A percentile compares a stretch with the other conserved stretches of the same genome.
phyloP scores from a whole-genome alignment of 345 rosid genomes.

The Murraya paniculata region DNA sequence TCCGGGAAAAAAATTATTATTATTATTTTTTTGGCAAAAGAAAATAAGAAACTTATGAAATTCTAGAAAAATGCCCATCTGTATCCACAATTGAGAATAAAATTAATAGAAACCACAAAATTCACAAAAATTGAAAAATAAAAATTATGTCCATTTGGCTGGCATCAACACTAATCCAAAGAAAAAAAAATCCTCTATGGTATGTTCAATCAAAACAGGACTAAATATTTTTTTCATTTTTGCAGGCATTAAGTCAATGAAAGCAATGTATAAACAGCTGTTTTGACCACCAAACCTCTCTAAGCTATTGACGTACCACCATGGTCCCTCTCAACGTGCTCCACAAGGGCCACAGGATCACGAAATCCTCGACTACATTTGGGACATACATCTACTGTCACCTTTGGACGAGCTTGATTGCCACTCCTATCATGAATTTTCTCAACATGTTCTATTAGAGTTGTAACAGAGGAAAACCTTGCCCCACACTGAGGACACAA shows the following conservation, averaged over 20 bases:
- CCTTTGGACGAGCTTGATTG: conserved; percentile 44
- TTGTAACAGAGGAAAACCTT: conserved; percentile 54
- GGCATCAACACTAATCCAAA: background rate
- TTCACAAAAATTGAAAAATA: background rate
- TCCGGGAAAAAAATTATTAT: too few species aligned
- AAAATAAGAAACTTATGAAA: background rate
- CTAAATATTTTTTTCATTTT: background rate
- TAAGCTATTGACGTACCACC: conserved; percentile 75
- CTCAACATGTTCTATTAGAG: conserved; percentile 72
- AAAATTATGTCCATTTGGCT: background rate
- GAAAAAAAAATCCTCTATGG: background rate
- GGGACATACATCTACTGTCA: conserved; percentile 86
- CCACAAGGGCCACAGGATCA: conserved; percentile 73
- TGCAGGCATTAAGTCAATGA: background rate
- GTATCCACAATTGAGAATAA: background rate
- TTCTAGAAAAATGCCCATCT: background rate
- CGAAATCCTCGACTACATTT: conserved; percentile 90
- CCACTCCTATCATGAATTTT: conserved; percentile 60
- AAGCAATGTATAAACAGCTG: background rate
- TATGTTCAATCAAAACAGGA: background rate
- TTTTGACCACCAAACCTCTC: conserved; percentile 15
- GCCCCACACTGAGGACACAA: conserved; percentile 79
- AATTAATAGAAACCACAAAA: background rate
- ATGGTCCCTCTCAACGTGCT: conserved; percentile 91
- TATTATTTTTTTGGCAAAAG: too few species aligned